phyloP scores from a whole-genome alignment of 2,329 filamentous ascomycete species.

The Cladophialophora chaetospira region DNA sequence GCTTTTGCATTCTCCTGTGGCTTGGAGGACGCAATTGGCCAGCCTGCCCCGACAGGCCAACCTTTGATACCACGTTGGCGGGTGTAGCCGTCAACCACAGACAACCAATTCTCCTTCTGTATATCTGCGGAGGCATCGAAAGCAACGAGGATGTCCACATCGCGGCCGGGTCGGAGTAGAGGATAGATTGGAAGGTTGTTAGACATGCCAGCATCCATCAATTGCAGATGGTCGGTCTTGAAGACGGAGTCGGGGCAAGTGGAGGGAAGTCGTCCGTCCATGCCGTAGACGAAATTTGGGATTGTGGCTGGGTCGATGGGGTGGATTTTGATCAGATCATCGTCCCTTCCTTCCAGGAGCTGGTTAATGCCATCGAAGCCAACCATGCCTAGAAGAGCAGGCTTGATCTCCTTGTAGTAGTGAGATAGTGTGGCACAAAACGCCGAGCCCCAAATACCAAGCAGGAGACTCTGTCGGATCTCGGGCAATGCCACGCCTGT shows the following conservation, averaged over 20 bases:
- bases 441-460: conserved; percentile 95
- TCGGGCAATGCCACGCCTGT: conserved; percentile 78
- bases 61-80: conserved; percentile 86
- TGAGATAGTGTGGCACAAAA: conserved; percentile 95
- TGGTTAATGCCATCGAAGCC: conserved; percentile 78
- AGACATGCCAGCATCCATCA: conserved; percentile 98
- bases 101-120: conserved; percentile 93
- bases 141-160: conserved; percentile 86
- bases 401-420: conserved; percentile 93
- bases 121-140: conserved; percentile 96
- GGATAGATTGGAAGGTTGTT: conserved; percentile 98
- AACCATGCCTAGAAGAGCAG: conserved; percentile 71
- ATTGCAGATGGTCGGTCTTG: conserved; percentile 68
- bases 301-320: conserved; percentile 90
- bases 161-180: conserved; percentile 79
- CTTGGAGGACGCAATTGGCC: conserved; percentile 69
- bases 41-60: conserved; percentile 93
- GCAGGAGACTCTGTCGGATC: conserved; percentile 75
- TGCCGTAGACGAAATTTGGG: conserved; percentile 83
- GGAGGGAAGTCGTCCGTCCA: conserved; percentile 72
- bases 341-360: conserved; percentile 77
- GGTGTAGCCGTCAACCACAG: conserved; percentile 89
- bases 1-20: conserved; percentile 63
- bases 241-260: conserved; percentile 79
- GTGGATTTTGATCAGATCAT: conserved; percentile 87